phyloP scores from a whole-genome alignment of 176 grass and related monocot species.

The Rhynchospora breviuscula region DNA sequence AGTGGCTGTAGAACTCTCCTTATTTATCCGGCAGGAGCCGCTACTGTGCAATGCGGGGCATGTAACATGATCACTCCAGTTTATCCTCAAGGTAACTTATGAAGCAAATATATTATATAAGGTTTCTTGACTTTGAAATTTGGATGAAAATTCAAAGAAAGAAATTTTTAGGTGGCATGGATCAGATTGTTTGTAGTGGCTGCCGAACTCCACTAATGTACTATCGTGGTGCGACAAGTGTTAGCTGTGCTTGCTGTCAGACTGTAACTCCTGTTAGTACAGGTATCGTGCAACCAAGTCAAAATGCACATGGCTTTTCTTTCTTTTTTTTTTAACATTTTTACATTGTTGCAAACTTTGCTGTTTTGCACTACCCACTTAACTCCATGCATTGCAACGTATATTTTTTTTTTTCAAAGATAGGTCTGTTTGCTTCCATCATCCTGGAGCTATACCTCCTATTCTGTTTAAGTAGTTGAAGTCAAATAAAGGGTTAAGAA shows the following conservation, averaged over 20 bases:
- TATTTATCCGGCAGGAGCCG: conserved; percentile 54
- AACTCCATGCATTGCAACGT: too few species aligned
- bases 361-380: neutral
- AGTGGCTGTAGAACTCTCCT: conserved; percentile 69
- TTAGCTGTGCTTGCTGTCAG: conserved; percentile 79
- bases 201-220: conserved; percentile 78
- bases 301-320: neutral
- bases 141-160: conserved; percentile 22
- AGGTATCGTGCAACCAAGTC: conserved; percentile 32
- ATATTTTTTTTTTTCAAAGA: too few species aligned
- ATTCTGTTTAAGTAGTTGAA: neutral
- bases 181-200: conserved; percentile 64
- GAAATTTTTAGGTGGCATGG: conserved; percentile 54
- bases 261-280: conserved; percentile 67
- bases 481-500: neutral
- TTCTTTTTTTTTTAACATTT: neutral
- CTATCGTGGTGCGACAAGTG: conserved; percentile 51
- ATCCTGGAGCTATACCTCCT: neutral
- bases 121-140: conserved; percentile 21
- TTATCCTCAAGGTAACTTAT: conserved; percentile 48
- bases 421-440: too few species aligned
- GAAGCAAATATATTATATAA: neutral
- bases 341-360: neutral
- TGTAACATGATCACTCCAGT: conserved; percentile 42
- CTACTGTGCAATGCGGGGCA: conserved; percentile 55